Base-by-base conservation (phyloP, 1,139 yeast species). In the Debaryomyces fabryi region DNA sequence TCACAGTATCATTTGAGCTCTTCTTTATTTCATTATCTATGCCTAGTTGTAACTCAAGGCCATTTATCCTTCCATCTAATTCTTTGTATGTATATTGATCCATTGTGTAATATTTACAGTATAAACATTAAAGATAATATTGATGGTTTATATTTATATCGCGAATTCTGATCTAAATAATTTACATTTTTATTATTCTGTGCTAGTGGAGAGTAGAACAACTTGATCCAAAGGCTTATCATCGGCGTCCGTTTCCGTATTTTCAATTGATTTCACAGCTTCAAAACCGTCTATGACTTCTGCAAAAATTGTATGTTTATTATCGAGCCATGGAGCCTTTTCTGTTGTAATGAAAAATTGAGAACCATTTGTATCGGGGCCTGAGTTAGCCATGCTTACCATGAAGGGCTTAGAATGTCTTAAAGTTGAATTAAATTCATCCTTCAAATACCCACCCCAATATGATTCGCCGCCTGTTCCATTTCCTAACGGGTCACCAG, bases 401-500 rank as follows among this genome's bases (percentile, higher is more conserved):
- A 68, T 63, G 47, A 69, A 78, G 2, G 81, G 78, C 48, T 62
- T 62, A 29, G 68, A 64, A 53, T 77, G 80, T 21, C 63, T 58
- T 43, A 78, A 56, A 13, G 58, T 57, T 1, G 67, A 65, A 44
- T 65, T 62, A 53, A 76, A 68, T 55, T 79, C 83, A 53, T 79
- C 81, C 32, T 64, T 61, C 51, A 78, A 76, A 30, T 58, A 57
- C 27, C 66, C 64, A 8, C 78, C 74, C 81, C 81, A 78, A 13
- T 68, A 62, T 32, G 76, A 63, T 51, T 74, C 71, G 15, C 82
- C 79, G 13, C 83, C 79, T 4, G 81, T 71, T 6, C 82, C 83
- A 52, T 72, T 72, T 1, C 82, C 83, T 25, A 59, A 55, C 1
- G 81, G 81, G 53, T 78, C 83, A 2, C 83, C 83, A 3, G 79